Percentiles rank a stretch among this genome's conserved stretches.
phyloP scores from a whole-genome alignment of 2,329 filamentous ascomycete genomes.

The Aspergillus melleus region DNA sequence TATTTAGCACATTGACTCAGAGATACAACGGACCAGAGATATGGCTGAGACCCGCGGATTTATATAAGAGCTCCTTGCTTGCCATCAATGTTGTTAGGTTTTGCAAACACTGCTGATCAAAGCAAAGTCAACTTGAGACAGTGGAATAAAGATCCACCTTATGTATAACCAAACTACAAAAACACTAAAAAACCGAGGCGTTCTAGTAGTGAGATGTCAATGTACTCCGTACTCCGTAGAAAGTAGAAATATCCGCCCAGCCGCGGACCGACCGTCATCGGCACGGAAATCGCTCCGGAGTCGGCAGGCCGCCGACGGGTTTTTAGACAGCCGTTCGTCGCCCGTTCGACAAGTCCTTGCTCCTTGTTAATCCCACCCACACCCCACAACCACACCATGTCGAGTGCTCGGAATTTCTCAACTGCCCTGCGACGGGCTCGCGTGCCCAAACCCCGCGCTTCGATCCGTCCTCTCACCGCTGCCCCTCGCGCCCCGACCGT shows the following conservation, averaged over 20 bases:
- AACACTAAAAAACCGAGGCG: too few species aligned
- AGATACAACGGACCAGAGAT: too few species aligned
- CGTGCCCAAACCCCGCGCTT: slow-evolving; percentile 29
- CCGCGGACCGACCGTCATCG: neutral
- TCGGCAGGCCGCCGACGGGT: neutral
- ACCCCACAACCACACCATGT: slow-evolving; percentile 24
- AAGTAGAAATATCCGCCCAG: neutral
- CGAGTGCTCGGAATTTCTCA: slow-evolving; percentile 31
- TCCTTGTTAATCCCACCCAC: neutral
- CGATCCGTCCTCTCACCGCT: slow-evolving; percentile 24
- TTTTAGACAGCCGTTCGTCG: neutral
- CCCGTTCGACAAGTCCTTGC: neutral
- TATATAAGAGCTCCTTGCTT: too few species aligned
- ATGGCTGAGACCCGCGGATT: too few species aligned
- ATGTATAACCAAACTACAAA: neutral
- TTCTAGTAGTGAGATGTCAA: too few species aligned
- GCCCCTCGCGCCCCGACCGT: slow-evolving; percentile 17
- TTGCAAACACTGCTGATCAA: neutral
- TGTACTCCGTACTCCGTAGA: too few species aligned
- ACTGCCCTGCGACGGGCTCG: slow-evolving; percentile 34
- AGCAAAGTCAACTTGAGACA: neutral
- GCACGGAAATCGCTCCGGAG: neutral
- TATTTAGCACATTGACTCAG: too few species aligned
- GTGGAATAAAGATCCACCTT: too few species aligned
- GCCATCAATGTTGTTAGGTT: too few species aligned